Percentiles rank a stretch among this genome's conserved stretches.
Evolutionary conservation across 2,329 filamentous ascomycete genomes (phyloP).

Genomic region (Fonsecaea pedrosoi): DNA sequence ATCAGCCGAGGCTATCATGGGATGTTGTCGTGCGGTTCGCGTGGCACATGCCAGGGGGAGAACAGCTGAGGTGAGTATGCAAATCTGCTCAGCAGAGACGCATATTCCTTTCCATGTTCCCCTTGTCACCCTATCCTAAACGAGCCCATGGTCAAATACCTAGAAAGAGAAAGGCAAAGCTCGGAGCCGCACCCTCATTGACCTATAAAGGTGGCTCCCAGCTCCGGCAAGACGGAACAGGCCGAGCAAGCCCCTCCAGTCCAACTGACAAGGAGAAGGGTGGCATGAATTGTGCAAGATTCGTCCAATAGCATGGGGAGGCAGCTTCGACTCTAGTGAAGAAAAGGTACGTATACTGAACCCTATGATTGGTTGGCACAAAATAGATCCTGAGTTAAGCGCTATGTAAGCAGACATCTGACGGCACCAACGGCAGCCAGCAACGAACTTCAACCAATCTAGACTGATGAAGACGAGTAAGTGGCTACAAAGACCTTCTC

Average conservation of each 20-base stretch:
- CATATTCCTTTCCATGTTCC: neutral
- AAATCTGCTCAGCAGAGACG: neutral
- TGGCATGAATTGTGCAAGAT: neutral
- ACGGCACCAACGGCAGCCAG: neutral
- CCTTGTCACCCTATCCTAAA: neutral
- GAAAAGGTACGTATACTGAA: neutral
- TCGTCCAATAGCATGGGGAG: neutral
- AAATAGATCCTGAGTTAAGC: constrained; percentile 21
- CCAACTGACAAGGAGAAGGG: neutral
- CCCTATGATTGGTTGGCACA: constrained; percentile 13
- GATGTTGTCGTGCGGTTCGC: neutral
- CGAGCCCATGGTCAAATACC: neutral
- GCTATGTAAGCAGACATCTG: constrained; percentile 16
- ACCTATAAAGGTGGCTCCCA: neutral
- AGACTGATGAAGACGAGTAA: neutral
- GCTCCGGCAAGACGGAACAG: constrained; percentile 3
- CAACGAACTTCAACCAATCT: constrained; percentile 2
- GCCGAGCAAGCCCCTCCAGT: neutral
- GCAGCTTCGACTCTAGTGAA: neutral
- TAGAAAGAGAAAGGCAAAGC: neutral
- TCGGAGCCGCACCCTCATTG: constrained; percentile 1
- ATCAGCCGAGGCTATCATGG: neutral
- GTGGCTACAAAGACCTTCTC: constrained; percentile 10
- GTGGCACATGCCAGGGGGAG: neutral
- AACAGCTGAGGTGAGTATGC: neutral